phyloP scores from a whole-genome alignment of 2,329 filamentous ascomycete genomes.

The Nectriaceae sp. region DNA sequence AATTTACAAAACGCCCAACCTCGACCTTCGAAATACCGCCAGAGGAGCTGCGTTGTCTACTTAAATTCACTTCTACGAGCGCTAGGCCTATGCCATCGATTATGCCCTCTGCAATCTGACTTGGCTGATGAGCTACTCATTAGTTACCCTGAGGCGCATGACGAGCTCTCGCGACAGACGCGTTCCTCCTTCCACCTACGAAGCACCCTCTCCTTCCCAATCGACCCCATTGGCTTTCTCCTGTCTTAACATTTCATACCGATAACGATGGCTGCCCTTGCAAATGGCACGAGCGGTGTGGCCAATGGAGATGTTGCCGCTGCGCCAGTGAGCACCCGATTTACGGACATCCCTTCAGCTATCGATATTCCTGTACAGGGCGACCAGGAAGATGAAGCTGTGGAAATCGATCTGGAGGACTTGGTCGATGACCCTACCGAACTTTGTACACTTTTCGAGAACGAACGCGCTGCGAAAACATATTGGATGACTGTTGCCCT shows the following conservation, averaged over 20 bases:
- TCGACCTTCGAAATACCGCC: background rate
- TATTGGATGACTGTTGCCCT: conserved; percentile 99
- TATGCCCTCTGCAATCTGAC: conserved; percentile 27
- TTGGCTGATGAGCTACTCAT: conserved; percentile 31
- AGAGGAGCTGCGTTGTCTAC: conserved; percentile 2
- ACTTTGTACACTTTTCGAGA: conserved; percentile 91
- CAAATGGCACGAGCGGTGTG: conserved; percentile 49
- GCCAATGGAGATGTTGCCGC: conserved; percentile 39
- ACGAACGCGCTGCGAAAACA: conserved; percentile 85
- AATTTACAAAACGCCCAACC: conserved; percentile 23
- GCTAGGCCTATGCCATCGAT: conserved; percentile 18
- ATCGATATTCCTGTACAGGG: conserved; percentile 68
- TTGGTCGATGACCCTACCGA: conserved; percentile 93
- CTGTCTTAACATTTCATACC: conserved; percentile 3
- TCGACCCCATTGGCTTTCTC: conserved; percentile 9
- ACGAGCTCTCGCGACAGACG: conserved; percentile 31
- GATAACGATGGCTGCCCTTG: conserved; percentile 41
- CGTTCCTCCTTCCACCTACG: conserved; percentile 26
- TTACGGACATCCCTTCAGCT: conserved; percentile 64
- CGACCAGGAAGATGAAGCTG: conserved; percentile 69
- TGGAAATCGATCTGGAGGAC: conserved; percentile 91
- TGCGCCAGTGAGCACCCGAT: conserved; percentile 54
- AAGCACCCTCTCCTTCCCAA: conserved; percentile 7
- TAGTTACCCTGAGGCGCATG: conserved; percentile 33
- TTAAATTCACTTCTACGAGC: conserved; percentile 1